These are phyloP conservation scores for Moricandia moricandioides DNA, from an alignment of 345 rosid species.

Conservation along the genomic window DNA sequence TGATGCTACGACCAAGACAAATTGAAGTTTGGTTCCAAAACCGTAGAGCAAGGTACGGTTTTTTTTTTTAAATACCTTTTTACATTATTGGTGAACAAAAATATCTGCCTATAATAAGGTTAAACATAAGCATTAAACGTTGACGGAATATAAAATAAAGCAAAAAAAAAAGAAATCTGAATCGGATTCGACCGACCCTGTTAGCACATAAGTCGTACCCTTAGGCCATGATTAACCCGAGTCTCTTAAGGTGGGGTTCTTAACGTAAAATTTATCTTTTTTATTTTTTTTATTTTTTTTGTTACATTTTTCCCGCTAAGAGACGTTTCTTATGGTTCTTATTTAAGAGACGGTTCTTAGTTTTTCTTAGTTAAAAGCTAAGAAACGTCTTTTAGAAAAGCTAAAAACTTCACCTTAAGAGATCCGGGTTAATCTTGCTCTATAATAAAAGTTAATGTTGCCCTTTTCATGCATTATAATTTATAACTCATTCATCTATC, in stretches of 20 bases:
- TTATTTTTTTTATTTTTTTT: too few species aligned
- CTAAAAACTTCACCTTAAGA: too few species aligned
- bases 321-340: too few species aligned
- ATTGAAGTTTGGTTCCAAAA: too few species aligned
- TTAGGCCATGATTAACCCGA: too few species aligned
- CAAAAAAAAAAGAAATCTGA: conserved; percentile 30
- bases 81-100: conserved; percentile 18
- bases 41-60: conserved; percentile 44
- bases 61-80: not conserved
- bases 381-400: too few species aligned
- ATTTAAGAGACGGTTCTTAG: too few species aligned
- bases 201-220: conserved; percentile 41
- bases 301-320: too few species aligned
- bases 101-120: conserved; percentile 13
- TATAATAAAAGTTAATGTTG: conserved; percentile 30
- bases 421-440: too few species aligned
- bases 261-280: too few species aligned
- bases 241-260: too few species aligned
- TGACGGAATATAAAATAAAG: conserved; percentile 33
- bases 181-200: conserved; percentile 41
- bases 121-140: conserved; percentile 33
- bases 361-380: too few species aligned
- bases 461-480: conserved; percentile 27
- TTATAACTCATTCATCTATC: not conserved
- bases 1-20: conserved; percentile 84